Evolutionary conservation across 2,329 filamentous ascomycete species (phyloP), one percentile per base, ranked within the genome.

Genomic region (Clarireedia paspali): DNA sequence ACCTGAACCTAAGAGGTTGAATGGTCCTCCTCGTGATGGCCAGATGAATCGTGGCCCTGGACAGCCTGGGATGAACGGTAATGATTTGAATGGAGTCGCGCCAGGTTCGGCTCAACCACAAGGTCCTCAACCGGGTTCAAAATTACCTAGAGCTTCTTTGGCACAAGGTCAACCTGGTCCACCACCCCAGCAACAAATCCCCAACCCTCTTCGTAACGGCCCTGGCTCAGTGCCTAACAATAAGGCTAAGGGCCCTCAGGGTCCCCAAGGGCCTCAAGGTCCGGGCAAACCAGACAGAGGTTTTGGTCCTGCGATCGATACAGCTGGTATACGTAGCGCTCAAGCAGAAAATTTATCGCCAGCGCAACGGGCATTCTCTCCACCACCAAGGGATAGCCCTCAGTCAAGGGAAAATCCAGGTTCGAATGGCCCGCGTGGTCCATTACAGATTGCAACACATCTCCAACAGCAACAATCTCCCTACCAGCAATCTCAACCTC

Each of bases 351-450:
- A 74, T 57, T 74, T 77, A 72, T 20, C 75, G 72, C 17, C 57
- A 3, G 56, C 64, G 81, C 65, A 69, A 76, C 69, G 61, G 34
- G 55, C 42, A 24, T 48, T 62, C 46, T 67, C 66, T 9, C 67
- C 67, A 24, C 53, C 57, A 17, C 61, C 61, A 70, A 67, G 55
- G 74, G 70, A 68, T 75, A 75, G 60, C 60, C 68, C 50, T 62
- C 69, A 47, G 72, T 67, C 53, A 47, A 73, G 73, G 36, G 84
- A 85, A 26, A 76, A 73, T 34, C 75, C 80, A 5, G 69, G 71
- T 2, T 71, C 76, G 10, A 84, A 84, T 59, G 86, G 84, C n/a
- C 77, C 80, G 51, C 79, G 81, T 36, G 87, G 84, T 4, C 84
- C 85, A 9, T 82, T 79, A 4, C 80, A 84, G 58, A 75, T 47